Percentiles rank a stretch among this genome's conserved stretches.
phyloP scores from a whole-genome alignment of 2,329 filamentous ascomycete genomes.

The Calonectria multiphialidica region DNA sequence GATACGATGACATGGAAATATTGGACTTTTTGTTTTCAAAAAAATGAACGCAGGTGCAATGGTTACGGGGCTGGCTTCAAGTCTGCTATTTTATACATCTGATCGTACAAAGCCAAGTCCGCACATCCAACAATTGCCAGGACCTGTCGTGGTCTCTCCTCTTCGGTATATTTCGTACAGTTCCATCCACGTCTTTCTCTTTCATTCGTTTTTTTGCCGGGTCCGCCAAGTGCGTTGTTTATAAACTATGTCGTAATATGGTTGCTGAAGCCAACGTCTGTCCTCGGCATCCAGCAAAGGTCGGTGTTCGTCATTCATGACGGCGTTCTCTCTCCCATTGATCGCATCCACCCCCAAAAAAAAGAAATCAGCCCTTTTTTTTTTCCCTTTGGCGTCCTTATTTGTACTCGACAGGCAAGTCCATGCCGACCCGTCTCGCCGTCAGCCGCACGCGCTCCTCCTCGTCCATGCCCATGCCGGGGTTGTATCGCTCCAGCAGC shows the following conservation, averaged over 20 bases:
- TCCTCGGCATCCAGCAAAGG: background rate
- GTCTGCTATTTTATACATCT: slow-evolving; percentile 11
- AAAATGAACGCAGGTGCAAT: background rate
- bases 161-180: slow-evolving; percentile 16
- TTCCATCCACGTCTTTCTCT: slow-evolving; percentile 4
- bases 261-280: background rate
- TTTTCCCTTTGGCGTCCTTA: background rate
- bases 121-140: background rate
- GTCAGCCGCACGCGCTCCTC: slow-evolving; percentile 88
- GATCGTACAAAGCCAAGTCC: slow-evolving; percentile 15
- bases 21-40: background rate
- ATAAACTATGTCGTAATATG: background rate
- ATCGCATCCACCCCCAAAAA: background rate
- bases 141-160: background rate
- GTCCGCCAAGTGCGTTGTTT: background rate
- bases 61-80: slow-evolving; percentile 1
- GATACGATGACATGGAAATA: slow-evolving; percentile 17
- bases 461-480: slow-evolving; percentile 87
- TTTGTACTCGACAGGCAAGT: slow-evolving; percentile 78
- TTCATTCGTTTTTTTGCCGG: background rate
- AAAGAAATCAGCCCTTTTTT: background rate
- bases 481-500: slow-evolving; percentile 92
- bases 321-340: background rate
- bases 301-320: background rate
- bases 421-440: slow-evolving; percentile 89